These are phyloP conservation scores for Sophora flavescens DNA, from an alignment of 306 rosid genomes.

Conservation along the genomic window DNA sequence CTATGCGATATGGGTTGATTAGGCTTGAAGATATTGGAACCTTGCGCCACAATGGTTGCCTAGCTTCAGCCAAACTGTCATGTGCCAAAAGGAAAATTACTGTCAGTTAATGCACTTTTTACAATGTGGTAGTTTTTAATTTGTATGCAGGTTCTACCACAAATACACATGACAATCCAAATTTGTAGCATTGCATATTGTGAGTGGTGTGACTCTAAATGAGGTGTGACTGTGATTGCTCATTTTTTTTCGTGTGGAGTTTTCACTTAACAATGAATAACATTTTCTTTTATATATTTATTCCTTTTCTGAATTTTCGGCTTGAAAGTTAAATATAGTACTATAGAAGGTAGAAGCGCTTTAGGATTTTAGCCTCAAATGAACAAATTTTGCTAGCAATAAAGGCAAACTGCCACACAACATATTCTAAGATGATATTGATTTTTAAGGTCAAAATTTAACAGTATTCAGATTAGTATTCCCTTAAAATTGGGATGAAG, in stretches of 20 bases:
- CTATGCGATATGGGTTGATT: constrained; percentile 63
- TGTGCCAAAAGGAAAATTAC: neutral
- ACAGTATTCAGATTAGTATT: neutral
- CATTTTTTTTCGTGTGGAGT: neutral
- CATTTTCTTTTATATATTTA: neutral
- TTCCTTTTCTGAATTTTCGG: neutral
- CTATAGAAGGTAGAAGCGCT: neutral
- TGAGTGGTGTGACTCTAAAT: neutral
- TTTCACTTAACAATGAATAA: neutral
- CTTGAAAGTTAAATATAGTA: neutral
- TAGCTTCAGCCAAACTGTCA: constrained; percentile 87
- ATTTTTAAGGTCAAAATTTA: neutral
- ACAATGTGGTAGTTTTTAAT: neutral
- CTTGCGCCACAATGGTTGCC: constrained; percentile 82
- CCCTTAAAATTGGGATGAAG: constrained; percentile 12
- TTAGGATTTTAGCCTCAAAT: constrained; percentile 12
- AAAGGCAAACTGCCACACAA: neutral
- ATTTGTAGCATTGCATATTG: neutral
- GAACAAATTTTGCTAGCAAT: neutral
- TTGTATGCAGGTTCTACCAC: neutral
- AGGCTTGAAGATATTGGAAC: constrained; percentile 59
- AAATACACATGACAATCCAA: neutral
- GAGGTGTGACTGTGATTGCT: neutral
- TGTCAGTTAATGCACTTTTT: neutral
- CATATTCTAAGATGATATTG: neutral